Conservation (phyloP, 1,284 basidiomycete genomes). For the Testicularia cyperi region DNA sequence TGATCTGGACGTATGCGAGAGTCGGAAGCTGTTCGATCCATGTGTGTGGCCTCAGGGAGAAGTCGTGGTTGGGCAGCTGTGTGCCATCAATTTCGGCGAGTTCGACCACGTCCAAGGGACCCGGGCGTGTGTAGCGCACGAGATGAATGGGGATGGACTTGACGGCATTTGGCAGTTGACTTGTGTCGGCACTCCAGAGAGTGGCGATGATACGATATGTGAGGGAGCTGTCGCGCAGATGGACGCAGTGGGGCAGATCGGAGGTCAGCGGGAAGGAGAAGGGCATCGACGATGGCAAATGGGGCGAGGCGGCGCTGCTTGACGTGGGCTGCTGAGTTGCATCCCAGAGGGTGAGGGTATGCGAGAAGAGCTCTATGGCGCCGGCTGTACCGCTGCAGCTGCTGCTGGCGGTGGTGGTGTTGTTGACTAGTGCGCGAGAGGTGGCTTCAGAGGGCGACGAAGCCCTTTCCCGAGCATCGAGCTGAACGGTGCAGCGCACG, state of each 20-base stretch:
- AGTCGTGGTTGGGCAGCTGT: constrained; percentile 10
- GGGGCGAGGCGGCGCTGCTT: constrained; percentile 11
- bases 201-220: constrained; percentile 44
- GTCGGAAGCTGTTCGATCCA: constrained; percentile 44
- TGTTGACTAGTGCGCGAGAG: too few relatives aligned
- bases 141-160: constrained; percentile 46
- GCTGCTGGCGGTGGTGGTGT: not conserved
- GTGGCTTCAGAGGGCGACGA: too few relatives aligned
- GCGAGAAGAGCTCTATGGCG: constrained; percentile 42
- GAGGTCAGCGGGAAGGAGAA: constrained; percentile 52
- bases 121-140: constrained; percentile 47
- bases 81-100: constrained; percentile 18
- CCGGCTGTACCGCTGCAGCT: too few relatives aligned
- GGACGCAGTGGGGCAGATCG: constrained; percentile 57
- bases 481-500: constrained; percentile 16
- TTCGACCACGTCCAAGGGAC: constrained; percentile 19
- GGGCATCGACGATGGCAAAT: constrained; percentile 44
- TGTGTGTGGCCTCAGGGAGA: constrained; percentile 34
- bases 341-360: constrained; percentile 43
- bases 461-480: constrained; percentile 14
- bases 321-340: constrained; percentile 8
- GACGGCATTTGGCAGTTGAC: constrained; percentile 13
- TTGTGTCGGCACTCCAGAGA: constrained; percentile 26
- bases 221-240: constrained; percentile 43
- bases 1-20: constrained; percentile 43